Percentiles rank a stretch among this genome's conserved stretches.
phyloP scores from a whole-genome alignment of 116 monocot species.

The Zostera marina region DNA sequence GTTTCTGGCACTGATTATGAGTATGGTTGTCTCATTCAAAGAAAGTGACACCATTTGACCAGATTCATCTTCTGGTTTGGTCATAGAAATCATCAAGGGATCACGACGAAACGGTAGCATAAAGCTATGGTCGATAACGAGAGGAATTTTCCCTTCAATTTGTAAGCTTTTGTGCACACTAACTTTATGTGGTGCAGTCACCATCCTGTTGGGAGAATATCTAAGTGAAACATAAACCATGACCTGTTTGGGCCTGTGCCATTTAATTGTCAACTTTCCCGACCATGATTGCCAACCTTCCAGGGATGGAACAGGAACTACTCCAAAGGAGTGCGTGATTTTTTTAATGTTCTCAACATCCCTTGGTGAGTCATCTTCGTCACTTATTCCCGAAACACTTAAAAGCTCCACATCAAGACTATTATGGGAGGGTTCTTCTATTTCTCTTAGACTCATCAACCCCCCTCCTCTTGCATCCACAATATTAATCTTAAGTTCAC shows the following conservation, averaged over 20 bases:
- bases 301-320: conserved; percentile 63
- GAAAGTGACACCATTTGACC: conserved; percentile 34
- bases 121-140: conserved; percentile 47
- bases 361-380: conserved; percentile 28
- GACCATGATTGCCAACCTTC: conserved; percentile 57
- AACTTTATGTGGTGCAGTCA: conserved; percentile 30
- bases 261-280: conserved; percentile 66
- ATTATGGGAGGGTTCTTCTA: conserved; percentile 46
- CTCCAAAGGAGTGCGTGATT: conserved; percentile 78
- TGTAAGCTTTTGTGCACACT: conserved; percentile 90
- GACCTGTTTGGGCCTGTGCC: conserved; percentile 74
- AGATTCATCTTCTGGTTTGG: conserved; percentile 21
- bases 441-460: conserved; percentile 71
- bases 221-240: conserved; percentile 95
- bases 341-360: conserved; percentile 48
- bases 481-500: conserved; percentile 93
- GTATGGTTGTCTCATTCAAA: conserved; percentile 42
- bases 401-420: conserved; percentile 87
- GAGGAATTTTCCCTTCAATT: conserved; percentile 88
- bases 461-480: conserved; percentile 91
- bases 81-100: conserved; percentile 57
- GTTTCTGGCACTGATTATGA: conserved; percentile 64
- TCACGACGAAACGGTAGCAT: conserved; percentile 71
- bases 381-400: conserved; percentile 33
- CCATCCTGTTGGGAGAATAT: conserved; percentile 24